Evolutionary conservation across 1,284 basidiomycete species (phyloP), one percentile per base, ranked within the genome.

Genomic region (Microbotryomycetes sp.): DNA sequence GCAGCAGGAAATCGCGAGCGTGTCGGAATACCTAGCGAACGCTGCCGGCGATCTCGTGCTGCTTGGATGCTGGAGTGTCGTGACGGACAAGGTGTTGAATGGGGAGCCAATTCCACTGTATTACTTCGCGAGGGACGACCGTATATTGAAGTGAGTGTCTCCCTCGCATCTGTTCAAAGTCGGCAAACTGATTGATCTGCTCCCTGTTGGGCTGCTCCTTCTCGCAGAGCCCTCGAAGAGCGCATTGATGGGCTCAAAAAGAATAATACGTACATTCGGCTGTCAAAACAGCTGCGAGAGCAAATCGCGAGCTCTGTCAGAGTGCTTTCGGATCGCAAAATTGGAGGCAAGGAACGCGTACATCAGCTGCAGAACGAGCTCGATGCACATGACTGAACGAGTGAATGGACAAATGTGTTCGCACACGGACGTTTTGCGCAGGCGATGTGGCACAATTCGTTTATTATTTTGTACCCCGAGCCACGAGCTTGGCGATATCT

Each of bases 11-110:
- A 52, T 72, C 23, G 65, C 67, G 9, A 57, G 59, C 15, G 71
- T 72, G 18, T 59, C 62, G 3, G 71, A 70, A 47, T 72, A 66
- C 54, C 35, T 66, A 11, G 60, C 65, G 6, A 72, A 72, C 46
- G 70, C 64, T 5, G 53, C 56, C 6, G 61, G 61, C 21, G 71
- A 72, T 41, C 48, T 72, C 23, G 63, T 70, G 11, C 31, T 71
- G 21, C 54, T 72, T 30, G 71, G 62, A 0, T 18, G 71, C 21
- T 70, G 70, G 71, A 52, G 49, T 29, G 27, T 67, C 28, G 67
- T 65, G 4, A 58, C 49, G 48, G 69, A 71, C 35, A 61, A 61
- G 21, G 15, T 70, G 5, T 28, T 35, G 5, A 52, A 48, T 1
- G 60, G 45, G 18, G 60, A 61, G n/a, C 13, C 54, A 13, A 47